Evolutionary conservation across 208 protist species (phyloP), one percentile per base, ranked within the genome.

Genomic region (Leishmania gerbilli): DNA sequence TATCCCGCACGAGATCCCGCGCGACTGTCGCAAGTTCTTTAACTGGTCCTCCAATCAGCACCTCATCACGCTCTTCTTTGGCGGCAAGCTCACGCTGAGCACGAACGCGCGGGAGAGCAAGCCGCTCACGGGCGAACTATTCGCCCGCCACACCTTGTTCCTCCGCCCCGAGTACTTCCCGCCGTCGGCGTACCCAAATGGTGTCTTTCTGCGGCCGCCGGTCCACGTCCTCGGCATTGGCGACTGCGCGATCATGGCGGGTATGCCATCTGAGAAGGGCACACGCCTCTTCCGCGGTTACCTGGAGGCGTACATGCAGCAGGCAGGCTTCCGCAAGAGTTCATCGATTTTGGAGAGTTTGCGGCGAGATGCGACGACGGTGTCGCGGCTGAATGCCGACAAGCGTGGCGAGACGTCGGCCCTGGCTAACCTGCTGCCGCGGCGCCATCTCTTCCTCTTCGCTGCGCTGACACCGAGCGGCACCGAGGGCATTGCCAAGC

Each of bases 41-140:
- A 98, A 98, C 88, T 98, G 96, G 95, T 89, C 92, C n/a, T 98
- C 95, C 0, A 96, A 95, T 71, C 89, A 93, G 79, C 93, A 97
- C 71, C 87, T 98, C 69, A 95, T 95, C 76, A 83, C 89, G 42
- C 95, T 91, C 77, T 98, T 97, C 88, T 98, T 96, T 84, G 96
- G 96, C 82, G 95, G 96, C 3, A 96, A 92, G 67, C 84, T 97
- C 62, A 97, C 96, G 84, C 82, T 98, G 5, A 95, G 84, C 84
- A 98, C 95, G 31, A 93, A 94, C 82, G 89, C 93, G 55, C 87
- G 93, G 5, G 90, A 96, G 85, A 98, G 95, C 79, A 95, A 93
- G 84, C 27, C 68, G 24, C 87, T 98, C n/a, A 80, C 91, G 45
- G 93, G 93, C 3, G 95, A 98, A 83, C 17, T 83, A 13, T 97